A percentile compares a stretch with the other conserved stretches of the same genome.
Evolutionary conservation across 1,284 basidiomycete genomes (phyloP).

Genomic region (Fomes fomentarius): DNA sequence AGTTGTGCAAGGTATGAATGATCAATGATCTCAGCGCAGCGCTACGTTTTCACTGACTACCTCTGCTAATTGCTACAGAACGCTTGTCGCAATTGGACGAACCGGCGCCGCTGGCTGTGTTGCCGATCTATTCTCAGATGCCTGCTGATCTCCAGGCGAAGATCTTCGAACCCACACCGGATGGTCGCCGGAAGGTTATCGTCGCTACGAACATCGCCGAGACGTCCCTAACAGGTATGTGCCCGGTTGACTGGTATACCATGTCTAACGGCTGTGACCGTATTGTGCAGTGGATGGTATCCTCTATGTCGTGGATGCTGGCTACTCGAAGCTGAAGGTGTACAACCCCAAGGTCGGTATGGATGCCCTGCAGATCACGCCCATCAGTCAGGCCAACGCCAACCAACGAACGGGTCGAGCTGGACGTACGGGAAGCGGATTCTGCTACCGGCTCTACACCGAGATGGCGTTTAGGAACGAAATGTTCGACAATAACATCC

Average conservation of each 20-base stretch:
- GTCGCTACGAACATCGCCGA: slow-evolving; percentile 99
- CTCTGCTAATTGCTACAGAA: too few relatives aligned
- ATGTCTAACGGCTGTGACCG: neutral
- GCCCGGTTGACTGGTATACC: neutral
- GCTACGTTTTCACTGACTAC: too few relatives aligned
- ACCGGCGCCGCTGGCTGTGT: slow-evolving; percentile 81
- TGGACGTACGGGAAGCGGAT: slow-evolving; percentile 94
- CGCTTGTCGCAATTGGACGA: slow-evolving; percentile 92
- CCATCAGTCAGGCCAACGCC: slow-evolving; percentile 97
- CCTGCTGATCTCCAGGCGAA: slow-evolving; percentile 98
- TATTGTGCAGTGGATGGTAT: slow-evolving; percentile 88
- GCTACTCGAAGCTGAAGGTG: slow-evolving; percentile 97
- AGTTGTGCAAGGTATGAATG: slow-evolving; percentile 75
- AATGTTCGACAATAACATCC: slow-evolving; percentile 95
- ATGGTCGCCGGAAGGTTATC: slow-evolving; percentile 95
- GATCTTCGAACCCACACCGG: slow-evolving; percentile 94
- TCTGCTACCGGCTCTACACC: slow-evolving; percentile 96
- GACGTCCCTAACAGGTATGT: slow-evolving; percentile 88
- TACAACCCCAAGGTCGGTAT: slow-evolving; percentile 99
- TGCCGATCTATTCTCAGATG: slow-evolving; percentile 99
- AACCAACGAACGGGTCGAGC: slow-evolving; percentile 96
- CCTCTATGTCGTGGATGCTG: slow-evolving; percentile 94
- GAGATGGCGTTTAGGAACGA: slow-evolving; percentile 98
- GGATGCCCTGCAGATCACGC: slow-evolving; percentile 98
- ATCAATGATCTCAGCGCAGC: slow-evolving; percentile 7